Conservation (phyloP, 345 rosid genomes). For the Eucalyptus pauciflora region DNA sequence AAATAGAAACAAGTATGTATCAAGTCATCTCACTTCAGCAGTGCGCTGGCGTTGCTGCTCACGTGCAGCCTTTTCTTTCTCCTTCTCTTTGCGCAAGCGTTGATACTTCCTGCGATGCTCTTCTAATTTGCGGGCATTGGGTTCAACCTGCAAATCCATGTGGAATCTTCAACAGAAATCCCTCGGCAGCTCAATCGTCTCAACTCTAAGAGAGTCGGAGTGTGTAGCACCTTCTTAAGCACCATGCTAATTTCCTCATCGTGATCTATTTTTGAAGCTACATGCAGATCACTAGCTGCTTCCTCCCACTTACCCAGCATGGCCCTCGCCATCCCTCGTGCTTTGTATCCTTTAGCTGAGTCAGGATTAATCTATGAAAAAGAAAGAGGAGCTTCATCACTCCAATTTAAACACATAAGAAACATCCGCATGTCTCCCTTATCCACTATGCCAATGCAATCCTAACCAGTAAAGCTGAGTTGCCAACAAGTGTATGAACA, state of each 20-base stretch:
- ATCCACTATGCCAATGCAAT: background rate
- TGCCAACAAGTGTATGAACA: background rate
- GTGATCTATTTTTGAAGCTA: constrained; percentile 72
- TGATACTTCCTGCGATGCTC: constrained; percentile 73
- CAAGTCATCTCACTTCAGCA: constrained; percentile 34
- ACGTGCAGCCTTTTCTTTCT: constrained; percentile 32
- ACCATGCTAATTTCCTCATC: constrained; percentile 64
- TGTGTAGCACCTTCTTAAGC: constrained; percentile 52
- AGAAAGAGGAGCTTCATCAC: background rate
- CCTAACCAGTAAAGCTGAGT: background rate
- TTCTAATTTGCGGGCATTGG: constrained; percentile 59
- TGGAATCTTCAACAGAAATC: background rate
- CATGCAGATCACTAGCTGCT: constrained; percentile 69
- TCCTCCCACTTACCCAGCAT: constrained; percentile 75
- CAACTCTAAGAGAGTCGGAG: background rate
- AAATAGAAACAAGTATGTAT: background rate
- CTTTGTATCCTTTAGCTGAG: constrained; percentile 83
- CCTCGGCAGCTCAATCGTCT: background rate
- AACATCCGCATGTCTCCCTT: background rate
- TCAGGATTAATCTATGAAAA: constrained; percentile 58
- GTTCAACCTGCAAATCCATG: constrained; percentile 53
- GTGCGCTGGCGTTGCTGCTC: constrained; percentile 31
- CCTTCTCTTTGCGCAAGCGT: constrained; percentile 53
- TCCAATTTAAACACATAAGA: background rate
- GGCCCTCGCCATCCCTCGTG: constrained; percentile 72